These are phyloP conservation scores for Ensete ventricosum DNA, from an alignment of 176 grass and related monocot genomes.

Conservation along the genomic window DNA sequence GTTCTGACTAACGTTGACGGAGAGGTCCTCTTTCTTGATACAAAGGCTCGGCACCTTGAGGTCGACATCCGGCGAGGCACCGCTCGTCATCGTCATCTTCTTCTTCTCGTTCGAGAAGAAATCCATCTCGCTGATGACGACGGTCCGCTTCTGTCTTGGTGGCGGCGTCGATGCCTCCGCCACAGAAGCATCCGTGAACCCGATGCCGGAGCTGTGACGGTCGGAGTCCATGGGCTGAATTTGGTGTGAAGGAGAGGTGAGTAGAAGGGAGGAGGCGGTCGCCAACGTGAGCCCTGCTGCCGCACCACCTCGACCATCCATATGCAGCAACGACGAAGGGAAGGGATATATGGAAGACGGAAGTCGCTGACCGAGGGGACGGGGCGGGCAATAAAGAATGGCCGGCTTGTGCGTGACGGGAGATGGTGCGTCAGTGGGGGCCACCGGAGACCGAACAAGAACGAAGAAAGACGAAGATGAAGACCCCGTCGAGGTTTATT, in stretches of 20 bases:
- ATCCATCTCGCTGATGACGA: constrained; percentile 43
- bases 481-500: not conserved
- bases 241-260: too few species aligned
- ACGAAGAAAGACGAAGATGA: not conserved
- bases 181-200: not conserved
- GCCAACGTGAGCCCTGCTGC: too few species aligned
- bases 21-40: constrained; percentile 59
- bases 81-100: constrained; percentile 23
- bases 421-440: constrained; percentile 61
- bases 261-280: too few species aligned
- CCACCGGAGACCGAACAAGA: not conserved
- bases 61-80: constrained; percentile 19
- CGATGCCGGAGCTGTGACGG: not conserved
- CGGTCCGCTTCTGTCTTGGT: not conserved
- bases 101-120: constrained; percentile 89
- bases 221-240: too few species aligned
- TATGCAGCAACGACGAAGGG: too few species aligned
- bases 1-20: constrained; percentile 53
- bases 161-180: not conserved
- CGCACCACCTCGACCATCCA: too few species aligned
- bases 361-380: constrained; percentile 27
- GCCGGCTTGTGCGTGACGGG: constrained; percentile 28
- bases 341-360: constrained; percentile 26
- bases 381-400: constrained; percentile 32
- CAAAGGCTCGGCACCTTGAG: too few species aligned